Base-by-base conservation (phyloP, 148 eudicot species). In the Camellia granthamiana region DNA sequence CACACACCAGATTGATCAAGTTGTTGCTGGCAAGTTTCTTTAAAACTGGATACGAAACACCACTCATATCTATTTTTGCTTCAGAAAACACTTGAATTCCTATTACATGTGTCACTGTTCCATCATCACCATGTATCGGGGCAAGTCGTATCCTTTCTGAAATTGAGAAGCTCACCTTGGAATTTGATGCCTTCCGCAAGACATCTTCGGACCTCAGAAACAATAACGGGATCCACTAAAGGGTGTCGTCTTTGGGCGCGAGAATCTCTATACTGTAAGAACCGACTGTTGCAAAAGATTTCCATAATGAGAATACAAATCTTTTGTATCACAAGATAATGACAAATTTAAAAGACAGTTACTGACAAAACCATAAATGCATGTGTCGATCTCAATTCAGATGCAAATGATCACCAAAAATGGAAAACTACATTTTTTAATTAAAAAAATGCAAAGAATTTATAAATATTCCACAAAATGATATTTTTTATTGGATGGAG, bases 161-260 rank as follows among this genome's bases (percentile, higher is more conserved):
- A 94, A 87, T 94, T 94, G 55, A 94, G 93, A 67, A 94, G 91
- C 89, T 91, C 94, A 11, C 98, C 98, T 83, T 94, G 93, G 84
- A 92, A 92, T 64, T 91, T 91, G 18, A 90, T 69, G 43, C 94
- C 97, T 77, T 91, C 92, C 47, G 91, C 92, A 65, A 94, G 92
- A 65, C 97, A 92, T 83, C 91, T 87, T 82, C 92, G 84, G 76
- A 94, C 92, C 86, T 92, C 94, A 46, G 98, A 90, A 56, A 94
- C 92, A 23, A 89, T 87, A 61, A 89, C 93, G 3, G 98, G 95
- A 71, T 94, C 97, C 85, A 94, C 97, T 84, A 92, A 65, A 67
- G 97, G 98, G 74, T 94, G 98, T 69, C 98, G 84, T 82, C 98
- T 86, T 83, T 88, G 92, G 42, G 97, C 97, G 41, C 82, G 88